phyloP scores from a whole-genome alignment of 441 rosid species.

The Gossypium trilobum region DNA sequence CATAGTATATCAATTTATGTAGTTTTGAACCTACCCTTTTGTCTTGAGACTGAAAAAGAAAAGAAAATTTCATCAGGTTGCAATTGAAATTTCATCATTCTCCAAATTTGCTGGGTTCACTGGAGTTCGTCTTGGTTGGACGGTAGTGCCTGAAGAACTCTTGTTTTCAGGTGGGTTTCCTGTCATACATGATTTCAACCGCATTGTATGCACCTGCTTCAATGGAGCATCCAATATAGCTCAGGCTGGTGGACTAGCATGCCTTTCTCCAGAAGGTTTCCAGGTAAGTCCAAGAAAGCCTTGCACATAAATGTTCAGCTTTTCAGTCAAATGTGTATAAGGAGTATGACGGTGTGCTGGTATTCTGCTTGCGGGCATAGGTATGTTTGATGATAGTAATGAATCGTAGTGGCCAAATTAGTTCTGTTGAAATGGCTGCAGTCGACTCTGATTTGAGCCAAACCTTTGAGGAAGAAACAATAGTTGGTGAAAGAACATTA shows the following conservation, averaged over 20 bases:
- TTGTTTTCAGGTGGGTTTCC: constrained; percentile 54
- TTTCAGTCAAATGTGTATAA: not conserved
- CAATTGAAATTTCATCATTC: constrained; percentile 63
- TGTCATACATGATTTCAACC: constrained; percentile 46
- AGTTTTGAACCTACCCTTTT: not conserved
- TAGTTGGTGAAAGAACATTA: not conserved
- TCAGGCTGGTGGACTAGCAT: constrained; percentile 61
- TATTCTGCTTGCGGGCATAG: not conserved
- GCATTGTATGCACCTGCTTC: constrained; percentile 59
- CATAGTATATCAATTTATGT: not conserved
- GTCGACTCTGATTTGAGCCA: not conserved
- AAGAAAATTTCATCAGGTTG: constrained; percentile 36
- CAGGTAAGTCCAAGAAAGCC: constrained; percentile 22
- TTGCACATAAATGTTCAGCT: not conserved
- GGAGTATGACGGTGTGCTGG: not conserved
- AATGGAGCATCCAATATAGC: constrained; percentile 65
- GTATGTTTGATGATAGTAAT: not conserved
- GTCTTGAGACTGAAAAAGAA: not conserved
- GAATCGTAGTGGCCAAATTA: not conserved
- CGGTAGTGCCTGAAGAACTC: constrained; percentile 56
- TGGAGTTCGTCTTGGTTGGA: constrained; percentile 73
- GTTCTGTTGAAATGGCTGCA: not conserved
- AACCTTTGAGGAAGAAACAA: not conserved
- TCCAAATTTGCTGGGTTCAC: constrained; percentile 74
- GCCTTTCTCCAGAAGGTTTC: constrained; percentile 49